Evolutionary conservation across 148 eudicot genomes (phyloP).

Genomic region (Vaccinium corymbosum): DNA sequence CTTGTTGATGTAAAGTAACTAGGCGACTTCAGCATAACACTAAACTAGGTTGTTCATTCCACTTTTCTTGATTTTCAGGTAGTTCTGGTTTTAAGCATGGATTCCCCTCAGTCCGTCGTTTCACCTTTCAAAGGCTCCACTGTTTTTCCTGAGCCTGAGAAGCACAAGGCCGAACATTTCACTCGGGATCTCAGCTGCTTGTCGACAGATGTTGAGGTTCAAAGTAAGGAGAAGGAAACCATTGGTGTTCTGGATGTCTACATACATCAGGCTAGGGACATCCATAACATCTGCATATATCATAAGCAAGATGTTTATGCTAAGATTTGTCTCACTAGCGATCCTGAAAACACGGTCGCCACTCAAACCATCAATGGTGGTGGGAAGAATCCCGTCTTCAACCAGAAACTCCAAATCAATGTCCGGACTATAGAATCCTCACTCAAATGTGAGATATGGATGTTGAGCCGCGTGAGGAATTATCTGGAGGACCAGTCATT

Average conservation of each 20-base stretch:
- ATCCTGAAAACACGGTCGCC: constrained; percentile 65
- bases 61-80: constrained; percentile 27
- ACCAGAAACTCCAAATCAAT: constrained; percentile 45
- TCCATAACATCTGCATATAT: constrained; percentile 90
- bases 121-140: constrained; percentile 62
- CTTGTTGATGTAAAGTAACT: constrained; percentile 8
- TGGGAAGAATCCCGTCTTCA: constrained; percentile 76
- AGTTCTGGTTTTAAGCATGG: constrained; percentile 34
- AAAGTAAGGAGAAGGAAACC: constrained; percentile 21
- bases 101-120: constrained; percentile 72
- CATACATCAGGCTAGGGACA: constrained; percentile 85
- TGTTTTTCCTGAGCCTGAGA: constrained; percentile 47
- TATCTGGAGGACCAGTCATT: constrained; percentile 85
- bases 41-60: constrained; percentile 5
- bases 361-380: constrained; percentile 81
- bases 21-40: background rate
- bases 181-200: constrained; percentile 3
- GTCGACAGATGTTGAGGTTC: background rate
- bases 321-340: constrained; percentile 70
- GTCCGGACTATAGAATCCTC: constrained; percentile 54
- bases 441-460: constrained; percentile 86
- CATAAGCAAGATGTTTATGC: constrained; percentile 95
- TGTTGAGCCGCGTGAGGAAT: constrained; percentile 85
- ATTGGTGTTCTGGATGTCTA: constrained; percentile 67
- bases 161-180: constrained; percentile 37